These are phyloP conservation scores for Plasmodium cynomolgi DNA, from an alignment of 169 alveolate genomes.

Conservation along the genomic window DNA sequence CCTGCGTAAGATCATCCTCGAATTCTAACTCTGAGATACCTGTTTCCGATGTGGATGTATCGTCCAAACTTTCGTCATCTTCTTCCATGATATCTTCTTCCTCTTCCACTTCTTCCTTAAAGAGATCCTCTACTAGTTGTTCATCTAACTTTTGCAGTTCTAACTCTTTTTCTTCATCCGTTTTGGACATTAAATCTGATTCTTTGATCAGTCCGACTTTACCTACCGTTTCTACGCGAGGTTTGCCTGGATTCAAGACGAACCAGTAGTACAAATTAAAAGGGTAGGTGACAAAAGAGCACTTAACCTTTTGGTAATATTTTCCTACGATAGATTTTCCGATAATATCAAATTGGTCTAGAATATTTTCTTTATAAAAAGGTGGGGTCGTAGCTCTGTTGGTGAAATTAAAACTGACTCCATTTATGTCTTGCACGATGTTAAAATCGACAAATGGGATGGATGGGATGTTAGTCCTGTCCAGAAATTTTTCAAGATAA, in stretches of 20 bases:
- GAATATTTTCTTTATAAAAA: slow-evolving; percentile 50
- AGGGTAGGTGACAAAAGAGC: slow-evolving; percentile 61
- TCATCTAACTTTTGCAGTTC: slow-evolving; percentile 13
- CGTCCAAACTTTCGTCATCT: background rate
- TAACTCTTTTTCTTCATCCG: background rate
- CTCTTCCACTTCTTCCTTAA: background rate
- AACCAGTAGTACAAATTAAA: slow-evolving; percentile 58
- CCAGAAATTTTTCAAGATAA: slow-evolving; percentile 53
- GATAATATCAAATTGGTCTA: slow-evolving; percentile 52
- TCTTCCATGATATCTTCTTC: background rate
- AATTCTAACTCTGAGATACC: background rate
- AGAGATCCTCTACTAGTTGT: slow-evolving; percentile 15
- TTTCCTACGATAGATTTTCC: slow-evolving; percentile 38
- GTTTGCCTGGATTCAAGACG: slow-evolving; percentile 59
- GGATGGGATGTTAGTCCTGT: slow-evolving; percentile 15
- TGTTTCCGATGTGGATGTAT: slow-evolving; percentile 5
- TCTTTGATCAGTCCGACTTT: slow-evolving; percentile 38
- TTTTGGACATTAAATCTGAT: slow-evolving; percentile 27
- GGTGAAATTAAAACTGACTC: background rate
- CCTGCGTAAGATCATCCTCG: background rate
- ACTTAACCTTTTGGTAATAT: slow-evolving; percentile 45
- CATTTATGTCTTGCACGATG: background rate
- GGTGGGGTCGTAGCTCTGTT: slow-evolving; percentile 57
- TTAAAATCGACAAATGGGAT: slow-evolving; percentile 47
- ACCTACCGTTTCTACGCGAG: slow-evolving; percentile 21